phyloP scores from a whole-genome alignment of 768 basidiomycete species.

The Termitomyces sp. region DNA sequence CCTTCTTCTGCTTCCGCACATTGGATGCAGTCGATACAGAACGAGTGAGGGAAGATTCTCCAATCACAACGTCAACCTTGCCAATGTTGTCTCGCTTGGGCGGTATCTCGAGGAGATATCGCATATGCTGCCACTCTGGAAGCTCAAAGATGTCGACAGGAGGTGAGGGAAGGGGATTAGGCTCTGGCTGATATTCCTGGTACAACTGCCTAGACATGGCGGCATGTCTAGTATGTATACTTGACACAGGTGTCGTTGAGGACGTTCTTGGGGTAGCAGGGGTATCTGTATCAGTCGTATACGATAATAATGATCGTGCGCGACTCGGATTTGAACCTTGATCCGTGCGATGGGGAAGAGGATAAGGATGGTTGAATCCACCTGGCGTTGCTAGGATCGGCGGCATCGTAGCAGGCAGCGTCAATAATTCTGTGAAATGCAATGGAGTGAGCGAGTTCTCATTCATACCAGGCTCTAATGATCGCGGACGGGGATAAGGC shows the following conservation, averaged over 20 bases:
- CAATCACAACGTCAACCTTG: neutral
- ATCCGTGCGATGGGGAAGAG: neutral
- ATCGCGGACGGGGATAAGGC: conserved; percentile 1
- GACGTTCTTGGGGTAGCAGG: neutral
- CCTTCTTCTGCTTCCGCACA: neutral
- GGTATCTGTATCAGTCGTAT: neutral
- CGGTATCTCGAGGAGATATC: conserved; percentile 1
- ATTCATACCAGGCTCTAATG: neutral
- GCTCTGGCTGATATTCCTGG: neutral
- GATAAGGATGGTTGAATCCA: neutral
- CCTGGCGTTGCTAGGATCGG: neutral
- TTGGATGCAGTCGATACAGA: neutral
- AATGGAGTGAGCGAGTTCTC: neutral
- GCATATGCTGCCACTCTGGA: conserved; percentile 31
- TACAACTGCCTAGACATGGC: neutral
- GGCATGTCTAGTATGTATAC: neutral
- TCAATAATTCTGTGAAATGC: conserved; percentile 32
- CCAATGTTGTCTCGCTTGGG: neutral
- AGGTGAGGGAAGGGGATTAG: conserved; percentile 2
- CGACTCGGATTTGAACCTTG: neutral
- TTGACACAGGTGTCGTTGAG: conserved; percentile 1
- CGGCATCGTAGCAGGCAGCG: conserved; percentile 25
- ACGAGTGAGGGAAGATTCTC: neutral
- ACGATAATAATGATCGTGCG: neutral
- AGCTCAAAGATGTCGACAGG: conserved; percentile 41